Conservation (phyloP, 2,329 filamentous ascomycete species). For the Colletotrichum caudatum region DNA sequence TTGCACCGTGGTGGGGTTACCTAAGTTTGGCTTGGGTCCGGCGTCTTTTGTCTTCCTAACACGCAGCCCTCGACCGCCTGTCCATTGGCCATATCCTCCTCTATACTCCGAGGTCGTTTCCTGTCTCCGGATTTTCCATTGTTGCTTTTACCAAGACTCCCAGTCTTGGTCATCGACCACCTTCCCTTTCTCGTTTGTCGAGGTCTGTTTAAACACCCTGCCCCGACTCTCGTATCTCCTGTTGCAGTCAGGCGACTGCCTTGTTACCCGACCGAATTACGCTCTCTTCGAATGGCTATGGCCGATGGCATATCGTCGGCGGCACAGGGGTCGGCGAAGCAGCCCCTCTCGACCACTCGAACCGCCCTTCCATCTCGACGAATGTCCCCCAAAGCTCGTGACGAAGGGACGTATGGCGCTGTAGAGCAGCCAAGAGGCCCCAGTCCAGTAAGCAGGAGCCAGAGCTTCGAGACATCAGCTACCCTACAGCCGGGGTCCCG, state of each 20-base stretch:
- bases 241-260: conserved; percentile 5
- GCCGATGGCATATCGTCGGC: conserved; percentile 39
- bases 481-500: conserved; percentile 26
- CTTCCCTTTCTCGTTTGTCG: background rate
- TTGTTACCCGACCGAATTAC: background rate
- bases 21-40: conserved; percentile 29
- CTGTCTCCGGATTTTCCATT: conserved; percentile 12
- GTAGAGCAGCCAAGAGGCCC: conserved; percentile 31
- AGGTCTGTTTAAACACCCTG: conserved; percentile 21
- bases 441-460: conserved; percentile 20
- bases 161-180: conserved; percentile 15
- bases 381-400: conserved; percentile 39
- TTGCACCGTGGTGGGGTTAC: conserved; percentile 37
- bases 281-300: conserved; percentile 42
- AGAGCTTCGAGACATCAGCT: conserved; percentile 3
- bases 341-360: conserved; percentile 36
- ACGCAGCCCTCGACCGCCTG: conserved; percentile 15
- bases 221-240: conserved; percentile 12
- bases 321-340: conserved; percentile 36
- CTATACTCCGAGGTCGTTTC: conserved; percentile 19
- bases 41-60: conserved; percentile 15
- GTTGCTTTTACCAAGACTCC: conserved; percentile 14
- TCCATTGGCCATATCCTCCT: conserved; percentile 10
- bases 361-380: conserved; percentile 42
- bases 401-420: conserved; percentile 24